Evolutionary conservation across 768 basidiomycete species (phyloP), one percentile per base, ranked within the genome.

Genomic region (Rhodocollybia butyracea): DNA sequence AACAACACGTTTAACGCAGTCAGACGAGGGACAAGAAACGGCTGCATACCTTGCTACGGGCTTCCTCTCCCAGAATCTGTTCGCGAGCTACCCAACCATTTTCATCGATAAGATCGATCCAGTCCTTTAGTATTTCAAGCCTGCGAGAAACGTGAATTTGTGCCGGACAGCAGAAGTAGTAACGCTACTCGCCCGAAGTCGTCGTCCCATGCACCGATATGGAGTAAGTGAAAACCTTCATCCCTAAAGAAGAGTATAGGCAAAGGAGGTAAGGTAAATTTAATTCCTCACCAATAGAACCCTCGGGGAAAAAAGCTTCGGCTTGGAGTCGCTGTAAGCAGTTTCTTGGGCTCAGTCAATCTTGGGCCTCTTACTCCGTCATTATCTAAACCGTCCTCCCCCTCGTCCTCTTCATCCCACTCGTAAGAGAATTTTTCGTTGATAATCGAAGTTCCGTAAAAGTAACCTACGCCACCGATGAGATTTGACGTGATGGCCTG

Each of bases 251-350:
- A 46, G 24, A 26, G 22, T 15, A 24, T 50, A 17, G 38, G 21
- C 19, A 5, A n/a, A 36, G 21, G 5, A 22, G 5, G 13, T 4
- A n/a, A 22, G 3, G 15, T 32, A 7, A 24, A 15, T 10, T 24
- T n/a, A 11, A 32, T 12, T 12, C 15, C 67, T 50, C 68, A 90
- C 91, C 95, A 98, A 70, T 98, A 98, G 71, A 98, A 98, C 17
- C 95, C 95, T 67, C 95, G 79, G 0, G 95, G 95, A 77, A 98
- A 98, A 76, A 98, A 98, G 61, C 93, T 94, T 32, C 96, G 80
- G 65, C 94, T 96, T 3, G 95, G 95, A 0, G 96, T 98, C 1
- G 92, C 94, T 7, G 95, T 96, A 60, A 97, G 71, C 19, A 98
- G 71, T 19, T 84, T 82, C 56, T 76, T 84, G 6, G 91, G 87